Percentiles rank a stretch among this genome's conserved stretches.
Evolutionary conservation across 108 stramenopile genomes (phyloP).

Genomic region (Craspedostauros australis): DNA sequence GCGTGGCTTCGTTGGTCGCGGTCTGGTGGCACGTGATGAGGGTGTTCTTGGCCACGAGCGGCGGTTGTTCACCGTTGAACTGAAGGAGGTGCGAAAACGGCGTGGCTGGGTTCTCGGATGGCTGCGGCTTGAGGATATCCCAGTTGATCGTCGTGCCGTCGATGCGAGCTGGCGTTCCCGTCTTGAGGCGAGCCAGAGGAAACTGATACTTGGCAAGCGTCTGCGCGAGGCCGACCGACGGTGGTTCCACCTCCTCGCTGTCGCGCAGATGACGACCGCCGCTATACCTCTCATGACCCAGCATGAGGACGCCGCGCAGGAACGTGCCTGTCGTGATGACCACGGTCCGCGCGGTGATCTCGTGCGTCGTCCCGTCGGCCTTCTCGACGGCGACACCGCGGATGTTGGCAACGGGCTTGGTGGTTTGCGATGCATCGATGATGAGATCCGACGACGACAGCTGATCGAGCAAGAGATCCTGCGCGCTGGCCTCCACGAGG

Average conservation of each 20-base stretch:
- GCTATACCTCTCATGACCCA: constrained; percentile 80
- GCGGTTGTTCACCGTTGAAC: constrained; percentile 70
- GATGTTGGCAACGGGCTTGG: constrained; percentile 49
- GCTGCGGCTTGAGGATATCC: constrained; percentile 74
- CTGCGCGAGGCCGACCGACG: constrained; percentile 84
- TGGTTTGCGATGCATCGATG: constrained; percentile 7
- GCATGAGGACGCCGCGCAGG: constrained; percentile 84
- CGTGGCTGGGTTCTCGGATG: constrained; percentile 76
- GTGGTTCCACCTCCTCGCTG: constrained; percentile 91
- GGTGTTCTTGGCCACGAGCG: constrained; percentile 40
- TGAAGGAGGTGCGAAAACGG: constrained; percentile 84
- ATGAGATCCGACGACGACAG: constrained; percentile 21
- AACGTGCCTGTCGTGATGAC: constrained; percentile 98
- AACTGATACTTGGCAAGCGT: constrained; percentile 87
- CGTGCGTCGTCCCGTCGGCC: constrained; percentile 46
- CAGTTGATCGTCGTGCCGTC: constrained; percentile 94
- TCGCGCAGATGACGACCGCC: constrained; percentile 92
- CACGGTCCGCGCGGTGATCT: constrained; percentile 60
- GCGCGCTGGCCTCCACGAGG: constrained; percentile 81
- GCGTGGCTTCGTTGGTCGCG: constrained; percentile 85
- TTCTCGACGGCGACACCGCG: constrained; percentile 64
- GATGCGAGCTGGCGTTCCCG: constrained; percentile 94
- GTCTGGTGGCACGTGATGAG: constrained; percentile 77
- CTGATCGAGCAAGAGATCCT: constrained; percentile 90
- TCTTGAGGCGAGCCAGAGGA: constrained; percentile 91